phyloP scores from a whole-genome alignment of 805 yeast species.

The Lipomyces japonicus region DNA sequence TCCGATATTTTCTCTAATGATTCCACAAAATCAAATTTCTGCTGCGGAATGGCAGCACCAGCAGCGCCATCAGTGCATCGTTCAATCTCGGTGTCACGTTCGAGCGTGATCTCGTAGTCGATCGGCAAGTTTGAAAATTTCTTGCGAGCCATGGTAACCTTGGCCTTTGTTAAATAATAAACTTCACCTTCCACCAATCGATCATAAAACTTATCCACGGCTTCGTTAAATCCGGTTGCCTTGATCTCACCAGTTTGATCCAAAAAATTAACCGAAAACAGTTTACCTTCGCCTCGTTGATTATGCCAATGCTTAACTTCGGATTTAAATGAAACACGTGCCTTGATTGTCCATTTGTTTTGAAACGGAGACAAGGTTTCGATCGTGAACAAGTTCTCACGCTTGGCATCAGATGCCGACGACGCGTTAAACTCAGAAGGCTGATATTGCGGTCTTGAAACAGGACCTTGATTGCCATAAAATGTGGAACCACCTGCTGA shows the following conservation, averaged over 20 bases:
- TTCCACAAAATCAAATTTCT: constrained; percentile 70
- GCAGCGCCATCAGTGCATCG: constrained; percentile 57
- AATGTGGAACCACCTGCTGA: constrained; percentile 9
- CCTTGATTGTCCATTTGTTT: constrained; percentile 87
- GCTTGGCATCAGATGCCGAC: background rate
- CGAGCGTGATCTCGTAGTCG: constrained; percentile 82
- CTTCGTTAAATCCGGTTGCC: constrained; percentile 89
- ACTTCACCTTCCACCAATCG: constrained; percentile 83
- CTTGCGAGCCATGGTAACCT: constrained; percentile 78
- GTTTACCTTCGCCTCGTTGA: constrained; percentile 81
- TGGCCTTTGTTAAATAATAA: constrained; percentile 75
- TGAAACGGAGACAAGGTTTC: constrained; percentile 90
- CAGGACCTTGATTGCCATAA: constrained; percentile 15
- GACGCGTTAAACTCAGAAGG: background rate
- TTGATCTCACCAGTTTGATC: constrained; percentile 96
- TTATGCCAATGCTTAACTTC: constrained; percentile 87
- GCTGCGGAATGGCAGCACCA: constrained; percentile 65
- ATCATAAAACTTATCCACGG: constrained; percentile 74
- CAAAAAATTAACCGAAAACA: constrained; percentile 79
- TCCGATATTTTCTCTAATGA: constrained; percentile 57
- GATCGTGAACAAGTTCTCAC: constrained; percentile 46
- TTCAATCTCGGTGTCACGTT: constrained; percentile 70
- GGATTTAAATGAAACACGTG: constrained; percentile 82
- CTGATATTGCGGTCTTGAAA: background rate
- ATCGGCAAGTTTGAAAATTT: constrained; percentile 79